A percentile compares a stretch with the other conserved stretches of the same genome.
phyloP scores from a whole-genome alignment of 106 monocot genomes.

The Platanthera zijinensis region DNA sequence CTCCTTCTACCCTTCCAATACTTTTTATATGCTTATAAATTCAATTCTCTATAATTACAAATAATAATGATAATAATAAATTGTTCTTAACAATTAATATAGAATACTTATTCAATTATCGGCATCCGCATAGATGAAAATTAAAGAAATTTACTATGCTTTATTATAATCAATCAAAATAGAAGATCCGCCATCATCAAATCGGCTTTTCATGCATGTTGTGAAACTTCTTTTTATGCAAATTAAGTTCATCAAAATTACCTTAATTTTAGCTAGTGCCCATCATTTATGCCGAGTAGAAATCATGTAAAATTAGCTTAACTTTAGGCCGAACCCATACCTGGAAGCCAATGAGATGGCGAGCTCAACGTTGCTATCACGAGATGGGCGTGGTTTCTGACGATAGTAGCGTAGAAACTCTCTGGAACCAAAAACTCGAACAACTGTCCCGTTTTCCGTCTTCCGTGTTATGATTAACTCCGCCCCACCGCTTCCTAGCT shows the following conservation, averaged over 20 bases:
- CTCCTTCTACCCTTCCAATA: too few relatives aligned
- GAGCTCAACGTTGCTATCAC: slow-evolving; percentile 43
- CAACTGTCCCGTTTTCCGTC: slow-evolving; percentile 29
- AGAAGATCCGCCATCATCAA: too few relatives aligned
- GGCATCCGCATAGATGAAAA: too few relatives aligned
- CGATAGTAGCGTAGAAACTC: slow-evolving; percentile 88
- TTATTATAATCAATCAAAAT: too few relatives aligned
- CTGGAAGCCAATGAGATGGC: slow-evolving; percentile 73
- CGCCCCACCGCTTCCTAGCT: slow-evolving; percentile 73
- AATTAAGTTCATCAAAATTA: background rate
- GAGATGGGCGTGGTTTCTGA: slow-evolving; percentile 88
- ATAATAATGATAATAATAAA: too few relatives aligned
- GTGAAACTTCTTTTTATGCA: background rate
- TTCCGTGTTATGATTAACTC: slow-evolving; percentile 68
- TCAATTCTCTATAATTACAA: too few relatives aligned
- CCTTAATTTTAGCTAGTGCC: background rate
- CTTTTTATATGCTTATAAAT: too few relatives aligned
- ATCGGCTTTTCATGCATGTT: too few relatives aligned
- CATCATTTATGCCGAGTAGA: background rate
- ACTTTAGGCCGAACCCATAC: slow-evolving; percentile 23
- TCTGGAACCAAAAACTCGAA: slow-evolving; percentile 69
- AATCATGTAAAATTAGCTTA: background rate
- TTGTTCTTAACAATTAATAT: too few relatives aligned
- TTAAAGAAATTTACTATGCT: too few relatives aligned
- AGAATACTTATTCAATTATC: too few relatives aligned